Evolutionary conservation across 1,284 basidiomycete species (phyloP).

Genomic region (Blastosporella zonata): DNA sequence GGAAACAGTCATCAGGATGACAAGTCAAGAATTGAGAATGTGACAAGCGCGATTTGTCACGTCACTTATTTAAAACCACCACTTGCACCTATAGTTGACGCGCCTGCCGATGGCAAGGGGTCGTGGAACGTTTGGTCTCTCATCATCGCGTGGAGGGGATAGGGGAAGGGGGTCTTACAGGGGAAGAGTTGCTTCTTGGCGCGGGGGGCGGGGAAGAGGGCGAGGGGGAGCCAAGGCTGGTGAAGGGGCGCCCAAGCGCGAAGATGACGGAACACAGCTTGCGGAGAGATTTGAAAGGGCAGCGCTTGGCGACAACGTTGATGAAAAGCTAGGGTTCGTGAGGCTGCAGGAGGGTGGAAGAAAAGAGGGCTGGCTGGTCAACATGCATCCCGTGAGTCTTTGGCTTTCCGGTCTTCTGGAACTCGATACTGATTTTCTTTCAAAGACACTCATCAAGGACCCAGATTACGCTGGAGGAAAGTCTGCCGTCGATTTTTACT

Average conservation of each 20-base stretch:
- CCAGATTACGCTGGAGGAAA: constrained; percentile 77
- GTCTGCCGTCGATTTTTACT: constrained; percentile 95
- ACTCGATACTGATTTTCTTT: neutral
- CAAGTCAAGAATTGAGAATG: neutral
- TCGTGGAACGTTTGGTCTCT: constrained; percentile 37
- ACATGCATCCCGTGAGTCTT: constrained; percentile 92
- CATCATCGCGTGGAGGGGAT: constrained; percentile 31
- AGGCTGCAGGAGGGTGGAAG: constrained; percentile 71
- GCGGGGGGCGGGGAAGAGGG: constrained; percentile 57
- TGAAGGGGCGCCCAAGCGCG: constrained; percentile 58
- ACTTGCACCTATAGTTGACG: constrained; percentile 11
- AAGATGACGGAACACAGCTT: constrained; percentile 83
- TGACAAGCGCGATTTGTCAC: constrained; percentile 18
- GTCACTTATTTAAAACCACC: neutral
- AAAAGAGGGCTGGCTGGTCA: constrained; percentile 92
- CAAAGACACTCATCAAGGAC: constrained; percentile 82
- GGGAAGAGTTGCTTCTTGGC: constrained; percentile 42
- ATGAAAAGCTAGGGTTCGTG: constrained; percentile 90
- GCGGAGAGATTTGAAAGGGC: constrained; percentile 84
- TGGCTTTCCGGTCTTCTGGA: neutral
- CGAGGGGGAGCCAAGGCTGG: constrained; percentile 43
- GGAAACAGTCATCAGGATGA: no score
- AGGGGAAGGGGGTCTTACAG: constrained; percentile 44
- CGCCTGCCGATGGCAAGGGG: constrained; percentile 34
- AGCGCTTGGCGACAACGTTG: constrained; percentile 78